Evolutionary conservation across 495 filamentous ascomycete species (phyloP), one percentile per base, ranked within the genome.

Genomic region (Annulohypoxylon maeteangense): DNA sequence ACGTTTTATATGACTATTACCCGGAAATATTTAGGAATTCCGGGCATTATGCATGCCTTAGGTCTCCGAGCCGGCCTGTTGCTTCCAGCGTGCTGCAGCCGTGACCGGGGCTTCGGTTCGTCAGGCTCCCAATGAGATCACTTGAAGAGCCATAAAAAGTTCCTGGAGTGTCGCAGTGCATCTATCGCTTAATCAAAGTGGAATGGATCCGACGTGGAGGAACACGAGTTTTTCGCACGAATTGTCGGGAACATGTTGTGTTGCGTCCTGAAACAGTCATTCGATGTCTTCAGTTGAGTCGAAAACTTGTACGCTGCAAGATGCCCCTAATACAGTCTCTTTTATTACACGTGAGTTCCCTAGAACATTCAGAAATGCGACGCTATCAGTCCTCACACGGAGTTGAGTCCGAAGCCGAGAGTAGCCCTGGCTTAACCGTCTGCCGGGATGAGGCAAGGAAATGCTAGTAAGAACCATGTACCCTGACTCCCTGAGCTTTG

Each of bases 51-150:
- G 34, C 7, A n/a, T 54, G 23, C 45, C 29, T 25, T 16, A 20
- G 10, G 54, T 40, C 61, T 61, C 67, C 61, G 67, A 54, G 45
- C 54, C 61, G 61, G 61, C 53, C 31, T 36, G 47, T 60, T 22
- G n/a, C 51, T 47, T 64, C 36, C 18, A 55, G 44, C 60, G 10
- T 55, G 18, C 8, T 60, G 53, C 54, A 56, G 53, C 59, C 59
- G 67, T 44, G 53, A 58, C 58, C 42, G 57, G 58, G 59, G 50
- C 29, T 32, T 54, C 25, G 31, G 27, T 27, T 47, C 44, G 27
- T 7, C 40, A 27, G 45, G 20, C 20, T 25, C 45, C 66, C 66
- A 69, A 69, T 69, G 44, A 62, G 34, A 20, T 16, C 34, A 14
- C 25, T 38, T 32, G 32, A 27, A 10, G 7, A 0, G 31, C 7